phyloP scores from a whole-genome alignment of 1,284 basidiomycete species.

The Apiotrichum gamsii region DNA sequence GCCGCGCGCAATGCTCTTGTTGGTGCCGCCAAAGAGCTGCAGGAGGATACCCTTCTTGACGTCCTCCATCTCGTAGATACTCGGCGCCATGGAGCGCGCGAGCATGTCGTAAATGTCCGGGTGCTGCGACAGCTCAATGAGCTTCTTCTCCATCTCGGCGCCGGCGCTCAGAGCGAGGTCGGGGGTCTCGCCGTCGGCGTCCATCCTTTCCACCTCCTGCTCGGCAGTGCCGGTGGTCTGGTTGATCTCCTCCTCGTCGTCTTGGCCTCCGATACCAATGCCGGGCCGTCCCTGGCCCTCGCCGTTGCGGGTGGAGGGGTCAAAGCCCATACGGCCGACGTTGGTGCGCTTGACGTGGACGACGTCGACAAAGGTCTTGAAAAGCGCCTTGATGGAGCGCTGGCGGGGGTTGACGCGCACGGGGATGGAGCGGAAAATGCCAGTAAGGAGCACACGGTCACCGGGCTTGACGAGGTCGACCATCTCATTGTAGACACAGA shows the following conservation, averaged over 20 bases:
- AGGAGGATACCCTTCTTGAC: constrained; percentile 97
- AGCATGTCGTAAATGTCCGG: constrained; percentile 85
- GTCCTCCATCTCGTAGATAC: constrained; percentile 97
- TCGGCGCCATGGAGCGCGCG: constrained; percentile 79
- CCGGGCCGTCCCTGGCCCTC: constrained; percentile 54
- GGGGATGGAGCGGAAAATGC: constrained; percentile 90
- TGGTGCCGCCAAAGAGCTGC: constrained; percentile 95
- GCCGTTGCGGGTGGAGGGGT: constrained; percentile 65
- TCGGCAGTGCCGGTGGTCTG: constrained; percentile 20
- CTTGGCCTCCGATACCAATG: constrained; percentile 78
- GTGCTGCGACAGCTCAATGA: constrained; percentile 63
- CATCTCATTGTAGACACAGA: constrained; percentile 95
- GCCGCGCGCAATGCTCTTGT: constrained; percentile 86
- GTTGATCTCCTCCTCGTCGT: constrained; percentile 57
- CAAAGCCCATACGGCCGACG: constrained; percentile 65
- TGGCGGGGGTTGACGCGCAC: constrained; percentile 89
- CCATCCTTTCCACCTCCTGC: constrained; percentile 43
- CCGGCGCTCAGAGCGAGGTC: constrained; percentile 50
- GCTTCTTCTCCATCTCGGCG: constrained; percentile 55
- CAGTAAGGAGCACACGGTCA: constrained; percentile 83
- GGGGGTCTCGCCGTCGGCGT: constrained; percentile 45
- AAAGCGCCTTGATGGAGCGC: constrained; percentile 85
- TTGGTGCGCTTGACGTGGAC: constrained; percentile 81
- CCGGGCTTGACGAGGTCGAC: constrained; percentile 93
- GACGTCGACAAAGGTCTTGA: constrained; percentile 93